These are phyloP conservation scores for Cajanus cajan DNA, from an alignment of 306 rosid genomes.

Conservation along the genomic window DNA sequence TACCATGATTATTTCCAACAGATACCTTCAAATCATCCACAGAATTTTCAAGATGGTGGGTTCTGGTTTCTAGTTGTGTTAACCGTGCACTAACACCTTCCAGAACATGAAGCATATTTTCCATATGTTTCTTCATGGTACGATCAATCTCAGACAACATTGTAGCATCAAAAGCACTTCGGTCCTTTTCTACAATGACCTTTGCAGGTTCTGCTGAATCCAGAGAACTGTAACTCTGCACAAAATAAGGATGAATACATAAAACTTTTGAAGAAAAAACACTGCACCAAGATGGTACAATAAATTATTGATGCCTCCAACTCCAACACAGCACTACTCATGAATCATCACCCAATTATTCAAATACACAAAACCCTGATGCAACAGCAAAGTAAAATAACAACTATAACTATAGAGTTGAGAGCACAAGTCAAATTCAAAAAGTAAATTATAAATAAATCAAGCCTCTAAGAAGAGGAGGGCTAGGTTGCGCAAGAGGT, in stretches of 20 bases:
- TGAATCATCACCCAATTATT: constrained; percentile 5
- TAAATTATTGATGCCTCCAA: not conserved
- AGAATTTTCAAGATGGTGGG: constrained; percentile 67
- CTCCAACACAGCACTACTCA: constrained; percentile 16
- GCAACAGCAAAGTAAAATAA: not conserved
- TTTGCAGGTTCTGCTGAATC: constrained; percentile 70
- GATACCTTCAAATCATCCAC: constrained; percentile 77
- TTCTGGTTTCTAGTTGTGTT: constrained; percentile 78
- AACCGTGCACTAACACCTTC: constrained; percentile 82
- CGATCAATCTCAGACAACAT: constrained; percentile 74
- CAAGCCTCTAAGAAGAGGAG: not conserved
- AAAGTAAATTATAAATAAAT: not conserved
- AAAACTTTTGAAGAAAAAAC: constrained; percentile 10
- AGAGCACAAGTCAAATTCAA: not conserved
- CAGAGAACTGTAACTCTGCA: constrained; percentile 69
- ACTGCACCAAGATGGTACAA: not conserved
- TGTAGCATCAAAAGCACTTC: constrained; percentile 40
- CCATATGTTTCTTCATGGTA: constrained; percentile 67
- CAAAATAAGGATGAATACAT: constrained; percentile 20
- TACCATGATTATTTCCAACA: constrained; percentile 75
- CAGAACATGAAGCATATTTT: constrained; percentile 66
- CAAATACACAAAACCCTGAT: not conserved
- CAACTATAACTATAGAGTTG: not conserved
- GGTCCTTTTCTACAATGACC: constrained; percentile 56
- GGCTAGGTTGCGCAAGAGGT: not conserved